Percentiles rank a stretch among this genome's conserved stretches.
Conservation (phyloP, 345 rosid genomes). For the Kernera saxatilis region DNA sequence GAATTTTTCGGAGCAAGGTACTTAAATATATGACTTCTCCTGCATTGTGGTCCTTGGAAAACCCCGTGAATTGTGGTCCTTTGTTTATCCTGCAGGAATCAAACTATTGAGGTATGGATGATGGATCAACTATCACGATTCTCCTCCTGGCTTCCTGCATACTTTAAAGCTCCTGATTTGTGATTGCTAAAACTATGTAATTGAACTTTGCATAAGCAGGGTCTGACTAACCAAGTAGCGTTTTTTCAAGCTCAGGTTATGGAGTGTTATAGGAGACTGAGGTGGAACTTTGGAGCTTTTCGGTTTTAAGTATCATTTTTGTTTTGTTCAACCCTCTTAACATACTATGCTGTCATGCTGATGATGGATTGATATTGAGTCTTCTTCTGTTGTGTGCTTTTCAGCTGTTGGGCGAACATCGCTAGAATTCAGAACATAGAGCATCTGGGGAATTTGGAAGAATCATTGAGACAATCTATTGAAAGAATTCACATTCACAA, state of each 20-base stretch:
- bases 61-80: not conserved
- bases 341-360: not conserved
- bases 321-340: not conserved
- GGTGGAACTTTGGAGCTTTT: conserved; percentile 36
- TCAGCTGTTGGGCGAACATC: conserved; percentile 54
- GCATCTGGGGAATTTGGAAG: conserved; percentile 48
- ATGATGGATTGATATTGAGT: not conserved
- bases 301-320: not conserved
- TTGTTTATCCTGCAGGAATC: conserved; percentile 41
- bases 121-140: not conserved
- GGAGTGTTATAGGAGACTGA: conserved; percentile 55
- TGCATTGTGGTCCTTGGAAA: not conserved
- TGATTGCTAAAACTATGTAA: not conserved
- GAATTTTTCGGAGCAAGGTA: conserved; percentile 59
- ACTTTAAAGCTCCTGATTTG: not conserved
- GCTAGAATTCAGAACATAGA: conserved; percentile 42
- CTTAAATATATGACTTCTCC: not conserved
- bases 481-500: conserved; percentile 38
- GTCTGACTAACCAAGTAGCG: conserved; percentile 46
- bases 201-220: conserved; percentile 38
- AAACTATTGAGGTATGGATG: conserved; percentile 48
- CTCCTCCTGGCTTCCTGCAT: not conserved
- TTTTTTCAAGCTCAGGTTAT: conserved; percentile 44
- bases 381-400: not conserved
- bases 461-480: conserved; percentile 50